phyloP scores from a whole-genome alignment of 2,329 filamentous ascomycete species.

The Magnaporthiopsis incrustans region DNA sequence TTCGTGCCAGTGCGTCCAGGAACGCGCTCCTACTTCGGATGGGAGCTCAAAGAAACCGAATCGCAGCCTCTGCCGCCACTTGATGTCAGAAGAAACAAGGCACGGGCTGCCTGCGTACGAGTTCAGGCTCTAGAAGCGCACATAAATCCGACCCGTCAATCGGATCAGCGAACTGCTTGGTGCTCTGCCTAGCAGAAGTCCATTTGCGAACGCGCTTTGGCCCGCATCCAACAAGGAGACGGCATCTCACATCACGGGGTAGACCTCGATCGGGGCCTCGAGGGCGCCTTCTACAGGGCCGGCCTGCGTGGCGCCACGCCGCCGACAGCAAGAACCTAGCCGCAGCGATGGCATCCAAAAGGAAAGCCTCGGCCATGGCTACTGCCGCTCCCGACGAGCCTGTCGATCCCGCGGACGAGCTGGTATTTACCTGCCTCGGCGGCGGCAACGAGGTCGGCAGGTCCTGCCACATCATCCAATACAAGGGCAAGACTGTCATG shows the following conservation, averaged over 20 bases:
- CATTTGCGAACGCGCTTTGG: neutral
- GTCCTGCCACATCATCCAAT: conserved; percentile 96
- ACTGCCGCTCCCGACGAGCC: conserved; percentile 66
- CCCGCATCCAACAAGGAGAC: no score
- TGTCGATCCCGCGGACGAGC: conserved; percentile 85
- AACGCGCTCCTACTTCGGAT: neutral
- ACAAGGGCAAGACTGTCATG: conserved; percentile 99
- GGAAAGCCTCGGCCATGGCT: conserved; percentile 74
- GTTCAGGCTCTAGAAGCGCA: neutral
- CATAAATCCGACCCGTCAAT: neutral
- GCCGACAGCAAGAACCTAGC: neutral
- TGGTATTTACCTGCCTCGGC: conserved; percentile 88
- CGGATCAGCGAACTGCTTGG: neutral
- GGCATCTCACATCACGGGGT: neutral
- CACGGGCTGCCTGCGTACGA: neutral
- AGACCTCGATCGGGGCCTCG: neutral
- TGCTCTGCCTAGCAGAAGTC: neutral
- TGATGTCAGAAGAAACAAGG: neutral
- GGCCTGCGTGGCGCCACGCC: no score
- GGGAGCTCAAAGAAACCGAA: neutral
- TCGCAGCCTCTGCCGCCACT: neutral
- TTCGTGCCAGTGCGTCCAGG: neutral
- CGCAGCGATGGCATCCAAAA: conserved; percentile 75
- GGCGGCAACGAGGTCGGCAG: conserved; percentile 95
- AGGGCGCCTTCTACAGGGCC: neutral